These are phyloP conservation scores for Protomyces lactucae-debilis DNA, from an alignment of 1,139 yeast species.

Conservation along the genomic window DNA sequence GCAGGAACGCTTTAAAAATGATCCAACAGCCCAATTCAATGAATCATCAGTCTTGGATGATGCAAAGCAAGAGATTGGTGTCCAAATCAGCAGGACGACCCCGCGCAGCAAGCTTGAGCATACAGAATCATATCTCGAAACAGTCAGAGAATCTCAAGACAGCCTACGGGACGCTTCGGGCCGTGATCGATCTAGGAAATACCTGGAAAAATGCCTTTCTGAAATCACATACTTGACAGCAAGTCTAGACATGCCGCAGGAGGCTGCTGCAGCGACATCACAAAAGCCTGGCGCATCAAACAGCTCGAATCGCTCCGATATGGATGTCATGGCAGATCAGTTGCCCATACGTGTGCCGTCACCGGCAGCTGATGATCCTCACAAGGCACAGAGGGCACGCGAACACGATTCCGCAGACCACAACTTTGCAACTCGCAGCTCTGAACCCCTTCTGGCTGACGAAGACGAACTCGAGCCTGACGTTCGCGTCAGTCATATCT, in stretches of 20 bases:
- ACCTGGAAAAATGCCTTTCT: slow-evolving; percentile 20
- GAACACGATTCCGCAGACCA: background rate
- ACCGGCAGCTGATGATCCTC: background rate
- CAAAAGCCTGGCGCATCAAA: background rate
- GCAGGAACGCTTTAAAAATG: slow-evolving; percentile 10
- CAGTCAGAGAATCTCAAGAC: slow-evolving; percentile 4
- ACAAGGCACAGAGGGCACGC: background rate
- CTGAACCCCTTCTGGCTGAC: background rate
- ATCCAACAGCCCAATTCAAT: background rate
- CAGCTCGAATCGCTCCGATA: background rate
- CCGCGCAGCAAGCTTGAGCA: background rate
- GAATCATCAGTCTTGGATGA: background rate
- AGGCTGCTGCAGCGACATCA: background rate
- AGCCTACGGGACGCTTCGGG: slow-evolving; percentile 6
- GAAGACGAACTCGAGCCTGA: background rate
- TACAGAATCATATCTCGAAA: slow-evolving; percentile 1
- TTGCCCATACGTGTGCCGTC: background rate
- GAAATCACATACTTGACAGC: slow-evolving; percentile 18
- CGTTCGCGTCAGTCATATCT: background rate
- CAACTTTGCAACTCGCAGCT: background rate
- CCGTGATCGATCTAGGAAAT: slow-evolving; percentile 11
- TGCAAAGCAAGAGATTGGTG: background rate
- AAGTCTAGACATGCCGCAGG: background rate
- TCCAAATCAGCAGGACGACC: background rate
- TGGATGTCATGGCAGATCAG: background rate